These are phyloP conservation scores for Solanum pennellii DNA, from an alignment of 257 asterid genomes.

Conservation along the genomic window DNA sequence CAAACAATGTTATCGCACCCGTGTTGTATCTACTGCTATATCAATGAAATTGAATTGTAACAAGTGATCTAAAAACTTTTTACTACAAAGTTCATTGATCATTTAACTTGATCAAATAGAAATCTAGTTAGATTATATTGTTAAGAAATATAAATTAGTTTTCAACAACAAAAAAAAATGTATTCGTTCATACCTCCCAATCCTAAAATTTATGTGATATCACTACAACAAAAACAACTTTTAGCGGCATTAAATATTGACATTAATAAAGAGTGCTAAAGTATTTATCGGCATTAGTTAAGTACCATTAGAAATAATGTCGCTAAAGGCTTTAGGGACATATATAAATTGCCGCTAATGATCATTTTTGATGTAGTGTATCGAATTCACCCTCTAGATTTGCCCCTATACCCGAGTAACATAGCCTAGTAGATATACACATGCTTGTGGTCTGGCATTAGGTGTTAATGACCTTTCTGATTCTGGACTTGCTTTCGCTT, in stretches of 20 bases:
- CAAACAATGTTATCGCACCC: neutral
- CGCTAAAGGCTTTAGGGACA: too few relatives aligned
- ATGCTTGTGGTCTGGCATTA: neutral
- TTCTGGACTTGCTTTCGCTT: neutral
- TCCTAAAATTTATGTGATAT: neutral
- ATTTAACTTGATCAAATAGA: neutral
- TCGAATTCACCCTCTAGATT: neutral
- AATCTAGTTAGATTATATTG: neutral
- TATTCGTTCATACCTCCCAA: accelerated
- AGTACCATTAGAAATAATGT: too few relatives aligned
- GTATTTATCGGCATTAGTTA: too few relatives aligned
- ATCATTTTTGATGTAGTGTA: too few relatives aligned
- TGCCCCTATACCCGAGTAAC: neutral
- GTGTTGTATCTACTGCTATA: neutral
- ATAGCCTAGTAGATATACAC: neutral
- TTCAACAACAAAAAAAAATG: neutral
- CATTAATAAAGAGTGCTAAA: too few relatives aligned
- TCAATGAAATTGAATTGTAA: neutral
- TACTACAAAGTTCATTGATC: neutral
- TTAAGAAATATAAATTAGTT: too few relatives aligned
- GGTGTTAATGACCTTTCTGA: neutral
- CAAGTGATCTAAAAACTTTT: neutral
- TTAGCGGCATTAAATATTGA: too few relatives aligned
- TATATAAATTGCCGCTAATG: too few relatives aligned
- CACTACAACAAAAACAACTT: too few relatives aligned